Conservation (phyloP, 1,284 basidiomycete species). For the Schizophyllum amplum region DNA sequence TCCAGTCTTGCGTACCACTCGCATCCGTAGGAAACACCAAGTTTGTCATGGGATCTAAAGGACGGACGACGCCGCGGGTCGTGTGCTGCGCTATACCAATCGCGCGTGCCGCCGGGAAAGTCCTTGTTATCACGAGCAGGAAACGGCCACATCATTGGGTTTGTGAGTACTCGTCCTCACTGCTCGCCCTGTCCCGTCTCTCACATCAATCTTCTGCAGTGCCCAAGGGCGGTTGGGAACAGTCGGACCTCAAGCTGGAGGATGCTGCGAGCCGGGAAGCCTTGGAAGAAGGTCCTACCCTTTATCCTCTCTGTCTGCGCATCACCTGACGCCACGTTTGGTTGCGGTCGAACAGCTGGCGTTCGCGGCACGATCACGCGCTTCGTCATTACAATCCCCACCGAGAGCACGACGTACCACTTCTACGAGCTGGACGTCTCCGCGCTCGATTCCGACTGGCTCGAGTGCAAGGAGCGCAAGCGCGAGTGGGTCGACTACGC, state of each 20-base stretch:
- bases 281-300: conserved; percentile 86
- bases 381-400: conserved; percentile 70
- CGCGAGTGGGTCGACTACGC: conserved; percentile 81
- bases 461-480: conserved; percentile 65
- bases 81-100: conserved; percentile 85
- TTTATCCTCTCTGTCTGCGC: conserved; percentile 69
- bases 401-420: conserved; percentile 72
- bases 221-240: conserved; percentile 82
- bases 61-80: conserved; percentile 66
- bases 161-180: conserved; percentile 50
- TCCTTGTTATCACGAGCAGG: conserved; percentile 73
- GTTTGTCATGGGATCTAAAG: conserved; percentile 63
- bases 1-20: conserved; percentile 10
- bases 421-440: conserved; percentile 80
- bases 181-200: conserved; percentile 7
- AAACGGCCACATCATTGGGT: conserved; percentile 75
- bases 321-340: conserved; percentile 43
- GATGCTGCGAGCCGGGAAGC: conserved; percentile 82
- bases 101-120: conserved; percentile 57
- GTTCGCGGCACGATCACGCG: conserved; percentile 72
- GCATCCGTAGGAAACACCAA: conserved; percentile 2
- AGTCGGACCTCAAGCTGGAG: conserved; percentile 68
- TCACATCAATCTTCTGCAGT: conserved; percentile 34
- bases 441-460: conserved; percentile 65
- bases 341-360: conserved; percentile 48